Percentiles rank a stretch among this genome's conserved stretches.
These are phyloP conservation scores for Agapanthus africanus DNA, from an alignment of 106 monocot species.

Conservation along the genomic window DNA sequence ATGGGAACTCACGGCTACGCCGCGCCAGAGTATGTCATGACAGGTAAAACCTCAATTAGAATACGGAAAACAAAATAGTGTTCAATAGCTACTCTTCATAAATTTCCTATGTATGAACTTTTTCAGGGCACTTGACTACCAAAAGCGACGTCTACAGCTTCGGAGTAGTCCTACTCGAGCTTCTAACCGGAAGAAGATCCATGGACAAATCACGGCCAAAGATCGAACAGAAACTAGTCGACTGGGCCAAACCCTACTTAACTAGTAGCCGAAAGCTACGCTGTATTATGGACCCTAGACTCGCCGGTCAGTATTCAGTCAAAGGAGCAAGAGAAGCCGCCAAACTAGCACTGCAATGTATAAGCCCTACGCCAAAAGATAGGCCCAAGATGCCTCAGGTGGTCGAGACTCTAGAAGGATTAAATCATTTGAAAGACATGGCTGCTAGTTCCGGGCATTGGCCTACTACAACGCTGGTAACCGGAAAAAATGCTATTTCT, in stretches of 20 bases:
- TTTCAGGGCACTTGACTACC: conserved; percentile 63
- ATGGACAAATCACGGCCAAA: conserved; percentile 63
- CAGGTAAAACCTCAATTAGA: conserved; percentile 18
- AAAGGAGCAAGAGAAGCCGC: conserved; percentile 56
- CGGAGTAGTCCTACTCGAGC: conserved; percentile 76
- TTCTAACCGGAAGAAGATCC: conserved; percentile 69
- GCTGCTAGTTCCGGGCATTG: conserved; percentile 34
- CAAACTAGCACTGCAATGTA: conserved; percentile 50
- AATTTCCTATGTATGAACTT: neutral
- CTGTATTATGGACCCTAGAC: conserved; percentile 71
- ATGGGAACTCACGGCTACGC: conserved; percentile 85
- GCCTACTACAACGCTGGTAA: conserved; percentile 25
- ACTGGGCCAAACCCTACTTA: conserved; percentile 72
- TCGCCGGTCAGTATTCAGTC: conserved; percentile 71
- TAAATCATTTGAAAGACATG: conserved; percentile 59
- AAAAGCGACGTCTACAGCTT: conserved; percentile 89
- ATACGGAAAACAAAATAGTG: too few relatives aligned
- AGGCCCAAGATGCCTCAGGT: conserved; percentile 63
- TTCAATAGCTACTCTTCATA: too few relatives aligned
- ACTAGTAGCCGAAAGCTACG: conserved; percentile 50
- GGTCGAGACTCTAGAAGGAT: conserved; percentile 40
- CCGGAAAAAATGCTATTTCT: conserved; percentile 37
- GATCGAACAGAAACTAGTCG: conserved; percentile 73
- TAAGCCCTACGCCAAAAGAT: conserved; percentile 67
- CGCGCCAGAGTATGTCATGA: conserved; percentile 77